A percentile compares a stretch with the other conserved stretches of the same genome.
Evolutionary conservation across 495 filamentous ascomycete species (phyloP).

Genomic region (Aspergillus nidulans): DNA sequence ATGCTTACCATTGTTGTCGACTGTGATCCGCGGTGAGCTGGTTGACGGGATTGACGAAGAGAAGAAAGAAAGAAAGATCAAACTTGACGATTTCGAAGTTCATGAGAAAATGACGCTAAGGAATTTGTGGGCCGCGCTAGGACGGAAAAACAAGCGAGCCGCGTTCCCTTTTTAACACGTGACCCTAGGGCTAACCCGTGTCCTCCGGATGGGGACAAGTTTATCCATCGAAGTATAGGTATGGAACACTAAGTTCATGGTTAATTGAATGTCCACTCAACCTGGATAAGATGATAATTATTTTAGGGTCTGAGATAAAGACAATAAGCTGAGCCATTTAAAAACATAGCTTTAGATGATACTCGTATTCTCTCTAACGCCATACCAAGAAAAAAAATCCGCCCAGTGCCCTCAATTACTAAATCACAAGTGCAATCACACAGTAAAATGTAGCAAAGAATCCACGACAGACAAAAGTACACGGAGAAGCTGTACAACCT

Average conservation of each 20-base stretch:
- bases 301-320: too few relatives aligned
- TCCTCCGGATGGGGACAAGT: background rate
- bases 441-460: background rate
- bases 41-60: conserved; percentile 39
- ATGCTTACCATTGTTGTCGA: conserved; percentile 52
- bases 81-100: conserved; percentile 21
- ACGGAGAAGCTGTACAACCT: background rate
- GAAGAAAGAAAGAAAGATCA: conserved; percentile 25
- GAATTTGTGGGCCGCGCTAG: conserved; percentile 38
- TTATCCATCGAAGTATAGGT: background rate
- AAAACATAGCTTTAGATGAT: too few relatives aligned
- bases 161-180: conserved; percentile 10
- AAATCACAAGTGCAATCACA: background rate
- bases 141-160: conserved; percentile 19
- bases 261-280: too few relatives aligned
- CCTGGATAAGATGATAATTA: too few relatives aligned
- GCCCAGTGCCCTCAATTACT: background rate
- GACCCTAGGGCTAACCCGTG: conserved; percentile 18
- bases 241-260: too few relatives aligned
- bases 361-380: too few relatives aligned
- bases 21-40: conserved; percentile 40
- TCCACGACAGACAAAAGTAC: background rate
- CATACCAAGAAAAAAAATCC: background rate
- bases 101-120: conserved; percentile 17
- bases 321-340: too few relatives aligned